These are phyloP conservation scores for Solanum peruvianum DNA, from an alignment of 257 asterid genomes.

Conservation along the genomic window DNA sequence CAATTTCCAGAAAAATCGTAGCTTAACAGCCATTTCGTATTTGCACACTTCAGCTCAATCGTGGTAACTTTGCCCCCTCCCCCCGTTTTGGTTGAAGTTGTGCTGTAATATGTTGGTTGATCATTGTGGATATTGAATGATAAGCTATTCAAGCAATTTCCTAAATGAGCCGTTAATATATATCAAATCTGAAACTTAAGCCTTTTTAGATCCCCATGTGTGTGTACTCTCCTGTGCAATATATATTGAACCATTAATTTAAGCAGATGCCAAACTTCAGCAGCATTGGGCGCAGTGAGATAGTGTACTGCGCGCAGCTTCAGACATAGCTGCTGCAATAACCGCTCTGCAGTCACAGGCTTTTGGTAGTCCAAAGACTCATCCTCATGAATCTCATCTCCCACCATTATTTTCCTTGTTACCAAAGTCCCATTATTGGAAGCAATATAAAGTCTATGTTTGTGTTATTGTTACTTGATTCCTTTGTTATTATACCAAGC, in stretches of 20 bases:
- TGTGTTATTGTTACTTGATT: neutral
- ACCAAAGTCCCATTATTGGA: neutral
- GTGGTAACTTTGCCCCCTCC: neutral
- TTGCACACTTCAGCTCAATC: neutral
- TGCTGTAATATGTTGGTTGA: neutral
- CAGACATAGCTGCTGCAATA: constrained; percentile 21
- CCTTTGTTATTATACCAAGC: neutral
- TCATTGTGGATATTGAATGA: neutral
- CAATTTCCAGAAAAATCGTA: neutral
- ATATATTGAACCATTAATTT: neutral
- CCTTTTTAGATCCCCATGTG: neutral
- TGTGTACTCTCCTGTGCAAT: neutral
- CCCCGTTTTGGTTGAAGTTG: neutral
- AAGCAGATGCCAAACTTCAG: neutral
- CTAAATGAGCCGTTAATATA: neutral
- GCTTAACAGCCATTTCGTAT: neutral
- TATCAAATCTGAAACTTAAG: neutral
- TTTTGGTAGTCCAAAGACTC: neutral
- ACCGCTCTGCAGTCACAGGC: neutral
- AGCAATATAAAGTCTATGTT: neutral
- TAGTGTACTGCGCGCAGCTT: constrained; percentile 12
- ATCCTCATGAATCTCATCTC: neutral
- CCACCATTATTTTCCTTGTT: neutral
- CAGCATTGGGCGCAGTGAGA: neutral
- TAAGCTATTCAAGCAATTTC: neutral